Conservation (phyloP, 306 rosid species). For the Citrullus colocynthis region DNA sequence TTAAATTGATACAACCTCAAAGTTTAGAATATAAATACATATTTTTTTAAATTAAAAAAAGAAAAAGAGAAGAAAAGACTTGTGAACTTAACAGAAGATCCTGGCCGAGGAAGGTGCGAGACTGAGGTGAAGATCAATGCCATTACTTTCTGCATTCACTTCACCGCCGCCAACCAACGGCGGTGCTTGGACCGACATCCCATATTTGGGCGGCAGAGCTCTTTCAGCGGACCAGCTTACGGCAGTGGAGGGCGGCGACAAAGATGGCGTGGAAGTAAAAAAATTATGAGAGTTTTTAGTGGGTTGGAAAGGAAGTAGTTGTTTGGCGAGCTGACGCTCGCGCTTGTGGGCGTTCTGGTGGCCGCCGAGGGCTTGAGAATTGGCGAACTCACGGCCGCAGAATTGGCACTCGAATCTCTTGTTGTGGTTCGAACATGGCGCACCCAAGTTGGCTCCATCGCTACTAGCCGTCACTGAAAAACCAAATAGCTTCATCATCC, state of each 20-base stretch:
- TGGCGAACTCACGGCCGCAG: conserved; percentile 7
- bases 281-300: not conserved
- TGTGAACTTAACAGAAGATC: too few relatives aligned
- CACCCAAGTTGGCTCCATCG: not conserved
- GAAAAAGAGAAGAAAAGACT: too few relatives aligned
- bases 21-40: too few relatives aligned
- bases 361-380: conserved; percentile 8
- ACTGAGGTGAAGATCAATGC: conserved; percentile 2
- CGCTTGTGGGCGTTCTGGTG: conserved; percentile 10
- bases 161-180: not conserved
- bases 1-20: too few relatives aligned
- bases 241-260: not conserved
- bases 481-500: conserved; percentile 1
- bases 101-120: not conserved
- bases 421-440: not conserved
- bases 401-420: conserved; percentile 7
- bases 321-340: conserved; percentile 1
- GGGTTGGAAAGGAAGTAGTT: not conserved
- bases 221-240: not conserved
- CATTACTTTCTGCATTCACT: not conserved
- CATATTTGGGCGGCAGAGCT: not conserved
- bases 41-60: too few relatives aligned
- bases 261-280: not conserved
- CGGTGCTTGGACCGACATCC: not conserved
- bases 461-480: not conserved